Conservation (phyloP, 1,284 basidiomycete species). For the Malassezia furfur region DNA sequence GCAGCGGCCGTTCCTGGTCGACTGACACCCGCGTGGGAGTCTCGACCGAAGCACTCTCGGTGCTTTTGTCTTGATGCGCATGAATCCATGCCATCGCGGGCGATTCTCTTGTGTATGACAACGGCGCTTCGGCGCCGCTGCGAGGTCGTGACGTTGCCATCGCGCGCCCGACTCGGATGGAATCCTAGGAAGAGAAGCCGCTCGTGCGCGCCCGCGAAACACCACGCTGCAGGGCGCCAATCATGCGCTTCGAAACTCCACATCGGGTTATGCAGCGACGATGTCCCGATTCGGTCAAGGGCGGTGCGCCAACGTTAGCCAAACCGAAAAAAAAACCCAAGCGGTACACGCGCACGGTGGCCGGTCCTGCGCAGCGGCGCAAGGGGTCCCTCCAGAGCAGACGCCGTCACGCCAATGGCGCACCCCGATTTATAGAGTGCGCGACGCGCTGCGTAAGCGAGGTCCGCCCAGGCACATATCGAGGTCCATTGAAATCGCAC, state of each 20-base stretch:
- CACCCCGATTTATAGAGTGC: too few relatives aligned
- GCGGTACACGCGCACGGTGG: too few relatives aligned
- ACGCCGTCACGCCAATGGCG: too few relatives aligned
- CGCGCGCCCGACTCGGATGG: neutral
- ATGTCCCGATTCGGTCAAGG: neutral
- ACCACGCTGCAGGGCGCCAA: neutral
- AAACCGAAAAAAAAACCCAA: too few relatives aligned
- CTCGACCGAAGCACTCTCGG: neutral
- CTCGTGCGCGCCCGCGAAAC: neutral
- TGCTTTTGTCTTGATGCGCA: neutral
- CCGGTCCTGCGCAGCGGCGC: too few relatives aligned
- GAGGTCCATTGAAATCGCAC: too few relatives aligned
- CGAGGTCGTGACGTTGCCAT: neutral
- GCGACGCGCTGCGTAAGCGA: too few relatives aligned
- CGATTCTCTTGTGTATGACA: neutral
- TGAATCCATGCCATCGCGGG: constrained; percentile 12
- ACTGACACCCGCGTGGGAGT: neutral
- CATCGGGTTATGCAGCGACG: neutral
- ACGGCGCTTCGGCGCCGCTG: neutral
- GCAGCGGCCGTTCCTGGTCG: constrained; percentile 1
- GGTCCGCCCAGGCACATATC: too few relatives aligned
- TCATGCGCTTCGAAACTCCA: neutral
- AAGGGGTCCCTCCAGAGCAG: too few relatives aligned
- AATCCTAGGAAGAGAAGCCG: neutral
- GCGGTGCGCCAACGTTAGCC: neutral